Evolutionary conservation across 305 asterid genomes (phyloP).

Genomic region (Solanum hybrid): DNA sequence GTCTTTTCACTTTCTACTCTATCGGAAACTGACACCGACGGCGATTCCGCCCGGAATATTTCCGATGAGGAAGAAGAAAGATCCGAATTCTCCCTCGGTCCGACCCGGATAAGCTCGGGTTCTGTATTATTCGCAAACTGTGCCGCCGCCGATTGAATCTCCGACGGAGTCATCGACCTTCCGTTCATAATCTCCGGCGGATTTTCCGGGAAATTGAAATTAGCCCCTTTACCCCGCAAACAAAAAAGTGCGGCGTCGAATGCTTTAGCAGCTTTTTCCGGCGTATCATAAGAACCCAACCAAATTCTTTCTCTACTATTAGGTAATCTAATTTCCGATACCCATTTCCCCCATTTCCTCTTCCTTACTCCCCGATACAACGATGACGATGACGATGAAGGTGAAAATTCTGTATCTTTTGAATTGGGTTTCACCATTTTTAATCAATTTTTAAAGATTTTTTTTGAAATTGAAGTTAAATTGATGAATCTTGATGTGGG

Average conservation of each 20-base stretch:
- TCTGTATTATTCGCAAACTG: conserved; percentile 18
- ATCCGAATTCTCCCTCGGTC: not conserved
- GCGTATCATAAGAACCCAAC: conserved; percentile 55
- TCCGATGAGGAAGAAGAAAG: not conserved
- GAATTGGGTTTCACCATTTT: conserved; percentile 7
- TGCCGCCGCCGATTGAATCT: conserved; percentile 40
- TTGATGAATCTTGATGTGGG: not conserved
- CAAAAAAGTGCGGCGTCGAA: conserved; percentile 56
- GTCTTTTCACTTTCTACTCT: conserved; percentile 13
- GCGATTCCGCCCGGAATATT: conserved; percentile 4
- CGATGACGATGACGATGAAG: not conserved
- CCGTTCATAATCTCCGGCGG: conserved; percentile 35
- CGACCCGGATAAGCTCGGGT: not conserved
- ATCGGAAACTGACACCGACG: conserved; percentile 16
- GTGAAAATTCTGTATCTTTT: not conserved
- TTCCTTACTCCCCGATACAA: conserved; percentile 44
- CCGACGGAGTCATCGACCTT: conserved; percentile 13
- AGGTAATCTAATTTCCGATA: conserved; percentile 46
- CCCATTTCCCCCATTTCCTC: conserved; percentile 62
- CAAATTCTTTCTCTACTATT: conserved; percentile 59
- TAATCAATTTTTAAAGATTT: not conserved
- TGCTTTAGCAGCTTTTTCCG: conserved; percentile 52
- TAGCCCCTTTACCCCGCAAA: conserved; percentile 45
- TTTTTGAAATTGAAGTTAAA: not conserved
- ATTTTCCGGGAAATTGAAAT: conserved; percentile 45